These are phyloP conservation scores for Calcarisporium arbuscula DNA, from an alignment of 2,329 filamentous ascomycete genomes.

Conservation along the genomic window DNA sequence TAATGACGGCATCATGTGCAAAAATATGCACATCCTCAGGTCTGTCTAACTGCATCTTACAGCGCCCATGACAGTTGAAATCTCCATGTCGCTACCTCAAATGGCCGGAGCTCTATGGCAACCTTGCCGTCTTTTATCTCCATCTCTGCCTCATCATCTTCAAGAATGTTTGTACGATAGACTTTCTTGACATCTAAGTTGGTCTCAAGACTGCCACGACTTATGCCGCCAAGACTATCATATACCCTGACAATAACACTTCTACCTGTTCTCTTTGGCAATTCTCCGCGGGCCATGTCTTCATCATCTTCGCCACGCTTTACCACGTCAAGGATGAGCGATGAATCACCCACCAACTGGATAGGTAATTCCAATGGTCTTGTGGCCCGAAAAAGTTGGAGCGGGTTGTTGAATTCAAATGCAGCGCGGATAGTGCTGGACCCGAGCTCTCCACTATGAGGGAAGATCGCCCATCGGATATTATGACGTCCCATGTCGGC, in stretches of 20 bases:
- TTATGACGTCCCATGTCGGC: conserved; percentile 88
- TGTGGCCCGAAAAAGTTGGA: conserved; percentile 35
- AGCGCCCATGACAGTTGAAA: conserved; percentile 52
- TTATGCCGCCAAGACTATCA: conserved; percentile 79
- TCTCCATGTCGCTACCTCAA: conserved; percentile 79
- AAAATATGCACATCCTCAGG: too few species aligned
- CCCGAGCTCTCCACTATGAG: conserved; percentile 68
- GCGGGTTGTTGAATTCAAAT: conserved; percentile 83
- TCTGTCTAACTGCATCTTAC: too few species aligned
- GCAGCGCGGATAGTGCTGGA: conserved; percentile 72
- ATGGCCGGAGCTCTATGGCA: conserved; percentile 63
- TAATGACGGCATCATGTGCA: too few species aligned
- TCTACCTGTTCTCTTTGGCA: conserved; percentile 62
- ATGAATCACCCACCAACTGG: conserved; percentile 56
- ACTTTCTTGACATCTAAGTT: conserved; percentile 67
- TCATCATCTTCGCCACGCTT: conserved; percentile 91
- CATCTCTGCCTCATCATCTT: conserved; percentile 73
- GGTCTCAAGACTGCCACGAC: conserved; percentile 63
- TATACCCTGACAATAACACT: conserved; percentile 83
- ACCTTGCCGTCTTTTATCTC: conserved; percentile 44
- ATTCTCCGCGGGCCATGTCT: conserved; percentile 57
- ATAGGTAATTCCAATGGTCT: conserved; percentile 42
- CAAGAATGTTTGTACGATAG: conserved; percentile 78
- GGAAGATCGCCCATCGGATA: conserved; percentile 87
- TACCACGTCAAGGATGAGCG: conserved; percentile 77